Conservation (phyloP, 495 filamentous ascomycete species). For the Lasiosphaeria miniovina region DNA sequence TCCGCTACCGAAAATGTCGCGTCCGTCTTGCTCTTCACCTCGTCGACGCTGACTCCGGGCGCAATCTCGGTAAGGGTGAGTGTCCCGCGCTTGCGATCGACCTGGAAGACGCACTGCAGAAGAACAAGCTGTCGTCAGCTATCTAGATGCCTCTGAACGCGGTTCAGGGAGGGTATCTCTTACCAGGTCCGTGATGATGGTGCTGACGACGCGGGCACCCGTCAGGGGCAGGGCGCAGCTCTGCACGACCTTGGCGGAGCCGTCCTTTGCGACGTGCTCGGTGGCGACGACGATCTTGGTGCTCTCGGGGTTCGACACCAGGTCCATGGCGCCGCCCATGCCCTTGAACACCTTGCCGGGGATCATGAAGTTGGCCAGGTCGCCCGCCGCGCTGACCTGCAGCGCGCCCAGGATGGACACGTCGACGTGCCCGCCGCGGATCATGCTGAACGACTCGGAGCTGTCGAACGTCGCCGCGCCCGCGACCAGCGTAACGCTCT, state of each 20-base stretch:
- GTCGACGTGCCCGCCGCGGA: slow-evolving; percentile 58
- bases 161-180: slow-evolving; percentile 17
- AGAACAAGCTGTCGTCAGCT: slow-evolving; percentile 7
- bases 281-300: slow-evolving; percentile 63
- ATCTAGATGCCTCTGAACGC: not conserved
- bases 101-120: slow-evolving; percentile 53
- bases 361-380: slow-evolving; percentile 64
- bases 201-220: slow-evolving; percentile 49
- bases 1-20: slow-evolving; percentile 50
- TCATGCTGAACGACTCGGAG: slow-evolving; percentile 61
- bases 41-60: slow-evolving; percentile 52
- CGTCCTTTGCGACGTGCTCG: slow-evolving; percentile 61
- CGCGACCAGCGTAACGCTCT: slow-evolving; percentile 56
- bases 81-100: slow-evolving; percentile 49
- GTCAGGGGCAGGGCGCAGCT: slow-evolving; percentile 55
- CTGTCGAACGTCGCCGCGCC: slow-evolving; percentile 57
- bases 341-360: slow-evolving; percentile 62
- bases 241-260: slow-evolving; percentile 57
- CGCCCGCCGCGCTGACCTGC: slow-evolving; percentile 56
- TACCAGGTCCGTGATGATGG: slow-evolving; percentile 58
- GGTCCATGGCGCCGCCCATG: slow-evolving; percentile 63
- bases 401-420: slow-evolving; percentile 60
- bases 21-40: slow-evolving; percentile 53
- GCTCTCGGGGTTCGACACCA: slow-evolving; percentile 56
- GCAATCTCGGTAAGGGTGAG: slow-evolving; percentile 55